These are phyloP conservation scores for Podila horticola DNA, from an alignment of 192 early-diverging fungal genomes.

Conservation along the genomic window DNA sequence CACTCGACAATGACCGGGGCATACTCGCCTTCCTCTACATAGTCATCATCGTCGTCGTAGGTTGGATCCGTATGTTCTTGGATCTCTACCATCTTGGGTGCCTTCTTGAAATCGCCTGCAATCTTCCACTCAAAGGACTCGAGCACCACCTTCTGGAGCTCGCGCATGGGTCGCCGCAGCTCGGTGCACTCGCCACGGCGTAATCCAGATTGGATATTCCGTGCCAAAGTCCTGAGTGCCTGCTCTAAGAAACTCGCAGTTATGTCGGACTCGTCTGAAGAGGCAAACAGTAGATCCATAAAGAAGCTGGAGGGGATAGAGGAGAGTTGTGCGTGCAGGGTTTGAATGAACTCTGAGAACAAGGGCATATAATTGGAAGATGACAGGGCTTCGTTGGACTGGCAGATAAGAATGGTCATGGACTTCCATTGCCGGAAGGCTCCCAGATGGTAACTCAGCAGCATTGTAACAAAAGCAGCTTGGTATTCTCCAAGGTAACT, in stretches of 20 bases:
- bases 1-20: constrained; percentile 75
- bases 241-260: constrained; percentile 36
- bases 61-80: constrained; percentile 8
- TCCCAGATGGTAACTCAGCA: constrained; percentile 39
- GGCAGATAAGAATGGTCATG: constrained; percentile 68
- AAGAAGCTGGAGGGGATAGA: constrained; percentile 46
- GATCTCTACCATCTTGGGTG: constrained; percentile 29
- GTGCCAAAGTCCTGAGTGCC: constrained; percentile 33
- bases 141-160: constrained; percentile 61
- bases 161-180: constrained; percentile 54
- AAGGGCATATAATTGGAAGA: constrained; percentile 23
- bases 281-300: constrained; percentile 45
- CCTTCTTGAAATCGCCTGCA: constrained; percentile 60
- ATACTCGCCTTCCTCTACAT: constrained; percentile 73
- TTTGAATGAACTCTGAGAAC: constrained; percentile 22
- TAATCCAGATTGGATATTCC: constrained; percentile 53
- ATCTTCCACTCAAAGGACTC: constrained; percentile 75
- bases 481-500: constrained; percentile 70
- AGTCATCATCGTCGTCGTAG: constrained; percentile 52
- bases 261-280: constrained; percentile 25
- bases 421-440: constrained; percentile 62
- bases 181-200: constrained; percentile 46
- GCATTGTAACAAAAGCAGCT: constrained; percentile 77
- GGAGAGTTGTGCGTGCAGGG: constrained; percentile 25
- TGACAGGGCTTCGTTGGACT: constrained; percentile 23